Evolutionary conservation across 805 yeast species (phyloP).

Genomic region (Starmerella kuoi): DNA sequence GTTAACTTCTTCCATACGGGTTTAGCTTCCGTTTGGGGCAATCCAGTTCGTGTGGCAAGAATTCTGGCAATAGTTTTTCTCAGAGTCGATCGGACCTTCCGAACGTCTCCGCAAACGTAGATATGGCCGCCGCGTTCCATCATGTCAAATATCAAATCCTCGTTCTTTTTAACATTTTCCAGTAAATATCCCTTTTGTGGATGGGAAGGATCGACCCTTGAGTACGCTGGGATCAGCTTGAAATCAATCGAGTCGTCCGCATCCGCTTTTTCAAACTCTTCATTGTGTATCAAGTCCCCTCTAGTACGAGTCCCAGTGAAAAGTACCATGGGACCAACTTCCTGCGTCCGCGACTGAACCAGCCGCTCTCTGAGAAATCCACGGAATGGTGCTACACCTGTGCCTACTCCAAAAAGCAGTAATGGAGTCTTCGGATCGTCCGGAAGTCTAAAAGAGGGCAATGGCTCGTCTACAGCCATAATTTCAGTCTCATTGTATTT

Average conservation of each 20-base stretch:
- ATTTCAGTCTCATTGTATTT: background rate
- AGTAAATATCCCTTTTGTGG: constrained; percentile 10
- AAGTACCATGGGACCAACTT: constrained; percentile 11
- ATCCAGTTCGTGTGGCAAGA: constrained; percentile 8
- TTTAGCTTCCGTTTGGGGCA: constrained; percentile 11
- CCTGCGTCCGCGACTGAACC: constrained; percentile 20
- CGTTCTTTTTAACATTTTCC: constrained; percentile 8
- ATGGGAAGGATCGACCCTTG: constrained; percentile 2
- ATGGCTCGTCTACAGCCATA: constrained; percentile 34
- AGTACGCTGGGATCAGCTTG: constrained; percentile 17
- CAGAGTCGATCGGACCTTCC: constrained; percentile 14
- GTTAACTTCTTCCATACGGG: constrained; percentile 21
- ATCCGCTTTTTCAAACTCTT: constrained; percentile 8
- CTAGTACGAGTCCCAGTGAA: constrained; percentile 18
- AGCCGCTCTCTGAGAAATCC: constrained; percentile 70
- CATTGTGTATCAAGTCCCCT: constrained; percentile 14
- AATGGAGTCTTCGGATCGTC: constrained; percentile 58
- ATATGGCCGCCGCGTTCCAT: constrained; percentile 15
- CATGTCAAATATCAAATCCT: constrained; percentile 11
- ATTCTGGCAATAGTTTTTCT: constrained; percentile 11
- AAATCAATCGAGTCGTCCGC: background rate
- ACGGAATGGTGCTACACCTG: constrained; percentile 84
- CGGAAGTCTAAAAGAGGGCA: constrained; percentile 71
- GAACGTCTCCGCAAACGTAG: constrained; percentile 21
- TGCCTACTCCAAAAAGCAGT: constrained; percentile 77